phyloP scores from a whole-genome alignment of 2,329 filamentous ascomycete species.

The Penicillium sp. region DNA sequence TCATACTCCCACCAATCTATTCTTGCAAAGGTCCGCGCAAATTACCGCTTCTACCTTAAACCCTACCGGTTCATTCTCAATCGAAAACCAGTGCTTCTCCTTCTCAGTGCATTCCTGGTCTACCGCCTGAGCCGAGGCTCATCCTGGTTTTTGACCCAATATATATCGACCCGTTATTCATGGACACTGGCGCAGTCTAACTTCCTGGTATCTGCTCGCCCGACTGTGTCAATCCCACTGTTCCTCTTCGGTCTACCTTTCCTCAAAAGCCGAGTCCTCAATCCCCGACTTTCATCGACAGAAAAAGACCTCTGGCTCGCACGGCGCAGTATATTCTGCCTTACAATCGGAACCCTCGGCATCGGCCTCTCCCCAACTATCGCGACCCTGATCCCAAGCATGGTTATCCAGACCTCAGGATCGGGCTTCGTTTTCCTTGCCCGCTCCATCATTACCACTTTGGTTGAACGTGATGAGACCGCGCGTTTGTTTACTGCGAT shows the following conservation, averaged over 20 bases:
- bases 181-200: slow-evolving; percentile 49
- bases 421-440: slow-evolving; percentile 49
- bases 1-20: slow-evolving; percentile 14
- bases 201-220: slow-evolving; percentile 47
- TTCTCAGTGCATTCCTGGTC: slow-evolving; percentile 48
- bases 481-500: slow-evolving; percentile 51
- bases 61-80: slow-evolving; percentile 44
- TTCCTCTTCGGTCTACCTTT: slow-evolving; percentile 48
- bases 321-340: slow-evolving; percentile 45
- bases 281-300: slow-evolving; percentile 38
- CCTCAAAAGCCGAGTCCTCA: slow-evolving; percentile 32
- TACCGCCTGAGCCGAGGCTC: slow-evolving; percentile 50
- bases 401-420: slow-evolving; percentile 50
- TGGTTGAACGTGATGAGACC: slow-evolving; percentile 49
- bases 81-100: slow-evolving; percentile 42
- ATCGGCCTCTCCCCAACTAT: slow-evolving; percentile 48
- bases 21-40: slow-evolving; percentile 14
- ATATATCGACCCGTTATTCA: slow-evolving; percentile 51
- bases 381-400: slow-evolving; percentile 43
- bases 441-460: slow-evolving; percentile 48
- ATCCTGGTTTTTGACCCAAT: slow-evolving; percentile 50
- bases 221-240: slow-evolving; percentile 48
- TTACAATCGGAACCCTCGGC: slow-evolving; percentile 45
- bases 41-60: slow-evolving; percentile 29
- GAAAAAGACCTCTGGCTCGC: slow-evolving; percentile 49